Base-by-base conservation (phyloP, 2,329 filamentous ascomycete genomes). In the Alternaria arbusti region DNA sequence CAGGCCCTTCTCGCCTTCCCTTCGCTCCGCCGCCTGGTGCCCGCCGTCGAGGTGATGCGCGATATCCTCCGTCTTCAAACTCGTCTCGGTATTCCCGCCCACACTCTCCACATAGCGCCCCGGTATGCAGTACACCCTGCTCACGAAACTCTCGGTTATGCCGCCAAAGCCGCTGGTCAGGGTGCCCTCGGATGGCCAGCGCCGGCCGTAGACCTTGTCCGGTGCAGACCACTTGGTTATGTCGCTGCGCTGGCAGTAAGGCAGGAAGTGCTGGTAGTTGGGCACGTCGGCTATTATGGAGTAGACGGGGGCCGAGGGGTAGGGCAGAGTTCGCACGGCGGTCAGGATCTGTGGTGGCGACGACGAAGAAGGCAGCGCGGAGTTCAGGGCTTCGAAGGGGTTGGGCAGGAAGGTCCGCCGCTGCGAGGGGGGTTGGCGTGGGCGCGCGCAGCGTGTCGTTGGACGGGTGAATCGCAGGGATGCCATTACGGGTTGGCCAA, bases 281-380 rank as follows among this genome's bases (percentile, higher is more conserved):
- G 93, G 88, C 68, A 99, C 89, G 80, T 97, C 93, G 82, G 94
- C 89, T 79, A 99, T 94, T 58, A 97, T 87, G 70, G 86, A 85
- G 87, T 96, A 99, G 71, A 99, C 89, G 2, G 88, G 84, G 5
- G 81, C 74, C 30, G 89, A 84, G 1, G 89, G 82, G 84, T 96
- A 96, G 13, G 92, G 91, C 13, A 98, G 90, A 5, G 86, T 91
- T 65, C 93, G 91, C 20, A 86, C 85, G 11, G 93, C 94, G 55
- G 87, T 88, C 61, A 98, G 86, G 68, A 84, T 88, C 76, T 94
- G 92, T 6, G 79, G 79, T 52, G 81, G n/a, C n/a, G 80, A 59
- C 78, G 71, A 28, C 58, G 67, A 13, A 57, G 62, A 65, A 44
- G 61, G 81, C 70, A 79, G 49, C 7, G 55, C 54, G 23, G 54